A percentile compares a stretch with the other conserved stretches of the same genome.
phyloP scores from a whole-genome alignment of 768 basidiomycete species.

The Phanerodontia chrysosporium region DNA sequence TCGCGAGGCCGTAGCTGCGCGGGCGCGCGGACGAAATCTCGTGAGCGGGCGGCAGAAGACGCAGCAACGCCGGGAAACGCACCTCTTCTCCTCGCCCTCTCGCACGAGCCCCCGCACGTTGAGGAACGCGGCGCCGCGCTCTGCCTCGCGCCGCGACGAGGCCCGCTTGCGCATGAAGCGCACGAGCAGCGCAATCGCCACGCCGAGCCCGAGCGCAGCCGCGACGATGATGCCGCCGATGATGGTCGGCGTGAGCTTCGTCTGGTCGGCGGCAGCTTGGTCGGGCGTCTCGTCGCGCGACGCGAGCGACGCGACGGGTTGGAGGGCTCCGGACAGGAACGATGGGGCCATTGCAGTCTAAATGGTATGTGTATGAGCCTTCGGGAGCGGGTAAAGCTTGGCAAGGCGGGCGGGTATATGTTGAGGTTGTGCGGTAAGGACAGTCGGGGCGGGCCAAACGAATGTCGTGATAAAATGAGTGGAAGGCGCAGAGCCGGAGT shows the following conservation, averaged over 20 bases:
- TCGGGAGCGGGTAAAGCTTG: not conserved
- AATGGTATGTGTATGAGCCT: not conserved
- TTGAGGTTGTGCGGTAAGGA: not conserved
- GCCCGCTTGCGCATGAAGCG: slow-evolving; percentile 39
- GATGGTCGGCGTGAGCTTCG: slow-evolving; percentile 29
- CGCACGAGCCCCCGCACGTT: slow-evolving; percentile 45
- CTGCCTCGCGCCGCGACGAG: slow-evolving; percentile 31
- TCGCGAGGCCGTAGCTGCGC: slow-evolving; percentile 2
- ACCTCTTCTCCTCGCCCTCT: slow-evolving; percentile 25
- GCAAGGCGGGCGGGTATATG: not conserved
- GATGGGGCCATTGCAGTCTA: not conserved
- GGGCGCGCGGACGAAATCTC: not conserved
- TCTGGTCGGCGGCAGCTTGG: slow-evolving; percentile 9
- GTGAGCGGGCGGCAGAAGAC: not conserved
- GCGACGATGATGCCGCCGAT: slow-evolving; percentile 51
- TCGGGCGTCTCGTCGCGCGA: not conserved
- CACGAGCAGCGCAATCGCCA: slow-evolving; percentile 41
- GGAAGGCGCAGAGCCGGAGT: not conserved
- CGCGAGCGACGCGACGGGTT: not conserved
- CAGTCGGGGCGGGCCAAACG: slow-evolving; percentile 1
- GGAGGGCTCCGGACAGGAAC: not conserved
- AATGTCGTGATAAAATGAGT: slow-evolving; percentile 5
- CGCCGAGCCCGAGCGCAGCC: slow-evolving; percentile 33
- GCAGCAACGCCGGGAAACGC: not conserved
- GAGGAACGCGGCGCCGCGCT: slow-evolving; percentile 40